Base-by-base conservation (phyloP, 306 rosid species). In the Lotus japonicus region DNA sequence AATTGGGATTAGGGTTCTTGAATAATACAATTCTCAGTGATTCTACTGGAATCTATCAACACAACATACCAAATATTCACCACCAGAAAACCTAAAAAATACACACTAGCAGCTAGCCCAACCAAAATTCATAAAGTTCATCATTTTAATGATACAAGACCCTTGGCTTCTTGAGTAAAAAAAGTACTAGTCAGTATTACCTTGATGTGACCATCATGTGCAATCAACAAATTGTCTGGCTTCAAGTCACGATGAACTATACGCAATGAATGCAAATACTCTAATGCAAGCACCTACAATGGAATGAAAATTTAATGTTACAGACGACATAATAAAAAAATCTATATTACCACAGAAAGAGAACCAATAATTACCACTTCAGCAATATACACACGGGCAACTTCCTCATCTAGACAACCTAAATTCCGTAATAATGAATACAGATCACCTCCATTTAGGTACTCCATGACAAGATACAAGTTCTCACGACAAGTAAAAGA, bases 161-260 rank as follows among this genome's bases (percentile, higher is more conserved):
- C 42, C 53, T 5, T n/a, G 19, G 46, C 63, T 61, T 61, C 53
- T 13, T 52, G 53, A 59, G 70, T 21, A 35, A 54, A 46, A 58
- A 64, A 46, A 59, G 19, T 7, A 17, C 33, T 14, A 42, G n/a
- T 49, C 17, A 53, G 12, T n/a, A 64, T 80, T 87, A 86, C 99
- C 97, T 95, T 95, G 80, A 95, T 81, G 78, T 95, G 99, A 72
- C 99, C 99, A 66, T 95, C 97, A 56, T 95, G 99, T 2, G 99
- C 99, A 72, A 95, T 88, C 81, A 95, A 84, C 65, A 95, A 71
- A 87, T 95, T 95, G 85, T 95, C 99, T 0, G 99, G 99, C 87
- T 95, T 95, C 77, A 95, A 81, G 79, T 95, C 99, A 60, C 99
- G 97, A 80, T 95, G 99, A 81, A 95, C 97, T 80, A 90, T 95